Percentiles rank a stretch among this genome's conserved stretches.
These are phyloP conservation scores for Petunia axillaris DNA, from an alignment of 257 asterid species.

Conservation along the genomic window DNA sequence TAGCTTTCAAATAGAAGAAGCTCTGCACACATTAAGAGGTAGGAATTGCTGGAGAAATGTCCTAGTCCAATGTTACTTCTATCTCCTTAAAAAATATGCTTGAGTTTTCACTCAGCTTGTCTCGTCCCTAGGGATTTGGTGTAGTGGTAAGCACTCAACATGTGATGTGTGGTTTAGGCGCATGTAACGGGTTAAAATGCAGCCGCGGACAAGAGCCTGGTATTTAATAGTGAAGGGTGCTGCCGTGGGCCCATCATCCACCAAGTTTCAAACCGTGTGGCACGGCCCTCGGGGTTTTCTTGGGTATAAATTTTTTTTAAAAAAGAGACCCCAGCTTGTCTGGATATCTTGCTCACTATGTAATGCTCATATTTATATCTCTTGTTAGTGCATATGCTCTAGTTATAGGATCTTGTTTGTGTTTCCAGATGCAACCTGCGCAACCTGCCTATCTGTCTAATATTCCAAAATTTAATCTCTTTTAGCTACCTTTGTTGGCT, in stretches of 20 bases:
- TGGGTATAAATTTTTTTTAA: no score
- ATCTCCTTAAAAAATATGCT: not conserved
- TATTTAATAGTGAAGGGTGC: no score
- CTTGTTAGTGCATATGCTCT: not conserved
- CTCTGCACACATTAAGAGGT: not conserved
- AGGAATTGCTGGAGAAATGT: not conserved
- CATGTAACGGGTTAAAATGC: no score
- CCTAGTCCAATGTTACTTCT: not conserved
- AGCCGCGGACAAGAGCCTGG: no score
- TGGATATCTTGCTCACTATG: not conserved
- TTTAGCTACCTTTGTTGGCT: not conserved
- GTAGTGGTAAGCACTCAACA: no score
- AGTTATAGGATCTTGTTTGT: not conserved
- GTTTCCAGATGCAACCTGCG: not conserved
- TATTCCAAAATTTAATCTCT: not conserved
- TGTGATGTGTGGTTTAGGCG: no score
- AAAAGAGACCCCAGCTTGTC: not conserved
- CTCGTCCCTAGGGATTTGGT: not conserved
- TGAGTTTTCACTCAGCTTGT: not conserved
- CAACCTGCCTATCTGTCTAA: not conserved
- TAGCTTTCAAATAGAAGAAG: slow-evolving; percentile 5
- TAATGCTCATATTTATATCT: not conserved
- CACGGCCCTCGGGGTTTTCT: no score
- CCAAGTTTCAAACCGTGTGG: no score
- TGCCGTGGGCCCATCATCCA: no score